Evolutionary conservation across 768 basidiomycete genomes (phyloP).

Genomic region (Rhizopogon sp.): DNA sequence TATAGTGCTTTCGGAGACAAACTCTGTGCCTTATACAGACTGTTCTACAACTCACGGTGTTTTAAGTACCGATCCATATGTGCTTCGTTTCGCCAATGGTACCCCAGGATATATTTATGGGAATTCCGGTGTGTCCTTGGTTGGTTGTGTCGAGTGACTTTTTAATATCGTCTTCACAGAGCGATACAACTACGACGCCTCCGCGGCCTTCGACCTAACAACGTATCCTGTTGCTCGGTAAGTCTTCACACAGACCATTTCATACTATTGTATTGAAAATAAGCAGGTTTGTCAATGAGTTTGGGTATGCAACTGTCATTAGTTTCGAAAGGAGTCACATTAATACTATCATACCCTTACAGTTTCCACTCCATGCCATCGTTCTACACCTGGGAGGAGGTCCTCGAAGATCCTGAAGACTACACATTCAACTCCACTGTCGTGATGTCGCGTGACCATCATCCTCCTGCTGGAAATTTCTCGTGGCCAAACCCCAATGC

Average conservation of each 20-base stretch:
- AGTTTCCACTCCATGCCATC: conserved; percentile 64
- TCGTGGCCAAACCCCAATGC: conserved; percentile 54
- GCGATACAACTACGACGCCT: conserved; percentile 52
- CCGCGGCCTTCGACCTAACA: conserved; percentile 46
- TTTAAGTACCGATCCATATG: conserved; percentile 51
- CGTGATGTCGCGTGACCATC: conserved; percentile 52
- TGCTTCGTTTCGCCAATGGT: conserved; percentile 44
- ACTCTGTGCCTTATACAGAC: conserved; percentile 53
- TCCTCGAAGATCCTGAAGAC: conserved; percentile 42
- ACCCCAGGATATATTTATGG: conserved; percentile 53
- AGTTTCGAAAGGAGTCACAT: not conserved
- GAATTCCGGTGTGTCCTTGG: conserved; percentile 36
- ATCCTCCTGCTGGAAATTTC: conserved; percentile 48
- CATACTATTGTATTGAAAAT: not conserved
- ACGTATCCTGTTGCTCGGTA: conserved; percentile 47
- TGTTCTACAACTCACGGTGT: conserved; percentile 56
- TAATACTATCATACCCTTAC: not conserved
- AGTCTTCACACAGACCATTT: conserved; percentile 4
- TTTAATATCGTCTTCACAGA: conserved; percentile 26
- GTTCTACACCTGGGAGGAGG: conserved; percentile 58
- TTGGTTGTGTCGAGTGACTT: not conserved
- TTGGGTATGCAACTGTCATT: conserved; percentile 34
- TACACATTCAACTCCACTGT: conserved; percentile 56
- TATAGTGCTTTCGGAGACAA: conserved; percentile 44
- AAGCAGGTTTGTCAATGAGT: conserved; percentile 52